Conservation (phyloP, 805 yeast species). For the Saccharomyces paradoxus region DNA sequence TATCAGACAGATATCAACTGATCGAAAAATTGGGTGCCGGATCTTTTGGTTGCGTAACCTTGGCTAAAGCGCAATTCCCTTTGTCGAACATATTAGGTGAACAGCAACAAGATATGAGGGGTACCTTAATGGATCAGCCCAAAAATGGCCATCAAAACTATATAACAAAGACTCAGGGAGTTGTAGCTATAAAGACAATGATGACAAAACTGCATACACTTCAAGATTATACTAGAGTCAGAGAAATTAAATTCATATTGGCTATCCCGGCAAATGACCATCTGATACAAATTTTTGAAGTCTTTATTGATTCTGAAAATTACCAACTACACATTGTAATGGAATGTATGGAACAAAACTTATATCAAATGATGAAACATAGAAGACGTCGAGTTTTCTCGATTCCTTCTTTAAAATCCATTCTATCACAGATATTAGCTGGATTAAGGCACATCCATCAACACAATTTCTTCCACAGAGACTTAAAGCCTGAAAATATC, state of each 20-base stretch:
- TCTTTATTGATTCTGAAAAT: slow-evolving; percentile 59
- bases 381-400: slow-evolving; percentile 50
- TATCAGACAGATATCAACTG: slow-evolving; percentile 38
- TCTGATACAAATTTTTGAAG: slow-evolving; percentile 67
- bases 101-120: slow-evolving; percentile 2
- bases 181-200: slow-evolving; percentile 81
- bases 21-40: slow-evolving; percentile 61
- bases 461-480: slow-evolving; percentile 61
- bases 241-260: slow-evolving; percentile 60
- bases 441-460: slow-evolving; percentile 81
- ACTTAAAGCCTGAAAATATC: slow-evolving; percentile 89
- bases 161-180: slow-evolving; percentile 29
- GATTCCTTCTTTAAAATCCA: slow-evolving; percentile 51
- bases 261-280: slow-evolving; percentile 63
- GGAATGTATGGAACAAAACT: slow-evolving; percentile 81
- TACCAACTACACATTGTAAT: slow-evolving; percentile 69
- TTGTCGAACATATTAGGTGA: neutral
- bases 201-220: slow-evolving; percentile 44
- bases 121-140: slow-evolving; percentile 43
- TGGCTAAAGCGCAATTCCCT: slow-evolving; percentile 42
- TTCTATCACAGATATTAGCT: slow-evolving; percentile 59
- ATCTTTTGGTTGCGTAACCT: slow-evolving; percentile 62
- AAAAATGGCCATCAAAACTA: slow-evolving; percentile 23
- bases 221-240: slow-evolving; percentile 49
- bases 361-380: slow-evolving; percentile 66